Evolutionary conservation across 257 asterid species (phyloP).

Genomic region (Lycium ferocissimum): DNA sequence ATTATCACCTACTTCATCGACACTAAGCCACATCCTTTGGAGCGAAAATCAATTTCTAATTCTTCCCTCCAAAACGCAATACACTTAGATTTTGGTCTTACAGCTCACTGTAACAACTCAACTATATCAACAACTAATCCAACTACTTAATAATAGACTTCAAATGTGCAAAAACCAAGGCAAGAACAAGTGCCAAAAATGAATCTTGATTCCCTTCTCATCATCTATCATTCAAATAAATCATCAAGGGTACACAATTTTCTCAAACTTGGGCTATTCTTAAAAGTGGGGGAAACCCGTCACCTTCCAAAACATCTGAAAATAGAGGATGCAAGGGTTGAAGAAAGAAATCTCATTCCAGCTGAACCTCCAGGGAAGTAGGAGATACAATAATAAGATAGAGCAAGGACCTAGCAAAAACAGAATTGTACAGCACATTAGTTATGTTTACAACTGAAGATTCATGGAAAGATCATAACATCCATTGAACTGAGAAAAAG

Average conservation of each 20-base stretch:
- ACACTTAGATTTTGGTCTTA: background rate
- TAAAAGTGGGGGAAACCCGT: background rate
- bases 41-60: background rate
- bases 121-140: background rate
- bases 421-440: background rate
- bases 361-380: constrained; percentile 94
- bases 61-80: background rate
- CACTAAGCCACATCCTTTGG: background rate
- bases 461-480: background rate
- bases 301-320: constrained; percentile 75
- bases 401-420: constrained; percentile 67
- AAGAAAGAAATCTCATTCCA: constrained; percentile 72
- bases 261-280: background rate
- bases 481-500: background rate
- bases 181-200: background rate
- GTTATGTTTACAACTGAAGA: background rate
- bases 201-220: constrained; percentile 11
- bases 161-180: background rate
- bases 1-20: background rate
- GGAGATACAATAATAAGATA: constrained; percentile 72
- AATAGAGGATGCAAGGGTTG: constrained; percentile 62
- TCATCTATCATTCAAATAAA: background rate
- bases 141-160: background rate
- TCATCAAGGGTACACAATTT: background rate
- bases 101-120: background rate